Percentiles rank a stretch among this genome's conserved stretches.
Conservation (phyloP, 2,329 filamentous ascomycete genomes). For the Ceratocystis variospora region DNA sequence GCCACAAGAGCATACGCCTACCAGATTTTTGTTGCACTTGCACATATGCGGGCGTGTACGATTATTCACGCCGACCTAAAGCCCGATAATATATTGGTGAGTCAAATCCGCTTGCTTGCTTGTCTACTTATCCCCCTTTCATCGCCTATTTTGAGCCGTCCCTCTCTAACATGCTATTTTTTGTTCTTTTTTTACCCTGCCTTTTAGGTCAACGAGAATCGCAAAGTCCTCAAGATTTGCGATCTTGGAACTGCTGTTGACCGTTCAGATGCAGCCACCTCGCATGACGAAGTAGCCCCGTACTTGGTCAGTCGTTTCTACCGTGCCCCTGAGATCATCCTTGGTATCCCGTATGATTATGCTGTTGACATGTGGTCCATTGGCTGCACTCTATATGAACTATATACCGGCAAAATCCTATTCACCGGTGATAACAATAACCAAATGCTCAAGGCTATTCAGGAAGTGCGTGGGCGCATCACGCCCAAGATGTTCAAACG, state of each 20-base stretch:
- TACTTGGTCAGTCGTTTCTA: constrained; percentile 97
- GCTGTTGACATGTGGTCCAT: constrained; percentile 96
- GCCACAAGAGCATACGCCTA: constrained; percentile 82
- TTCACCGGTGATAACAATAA: constrained; percentile 95
- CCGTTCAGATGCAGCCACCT: constrained; percentile 59
- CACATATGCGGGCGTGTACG: constrained; percentile 78
- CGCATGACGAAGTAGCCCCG: constrained; percentile 71
- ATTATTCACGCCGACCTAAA: constrained; percentile 94
- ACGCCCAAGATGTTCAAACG: constrained; percentile 78
- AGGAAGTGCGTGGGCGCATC: constrained; percentile 89
- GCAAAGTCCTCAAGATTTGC: constrained; percentile 81
- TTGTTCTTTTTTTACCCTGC: background rate
- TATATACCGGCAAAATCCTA: constrained; percentile 94
- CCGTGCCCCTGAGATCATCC: constrained; percentile 87
- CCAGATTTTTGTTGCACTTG: constrained; percentile 84
- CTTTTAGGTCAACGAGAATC: constrained; percentile 57
- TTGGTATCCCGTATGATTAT: constrained; percentile 92
- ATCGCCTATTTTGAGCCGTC: constrained; percentile 16
- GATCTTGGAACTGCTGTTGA: constrained; percentile 95
- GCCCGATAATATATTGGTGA: constrained; percentile 85
- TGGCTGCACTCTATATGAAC: constrained; percentile 89
- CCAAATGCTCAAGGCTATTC: constrained; percentile 91
- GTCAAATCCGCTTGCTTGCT: background rate
- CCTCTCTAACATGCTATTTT: constrained; percentile 20
- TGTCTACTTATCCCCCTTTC: background rate